Percentiles rank a stretch among this genome's conserved stretches.
These are phyloP conservation scores for Fusarium annulatum DNA, from an alignment of 2,329 filamentous ascomycete genomes.

Conservation along the genomic window DNA sequence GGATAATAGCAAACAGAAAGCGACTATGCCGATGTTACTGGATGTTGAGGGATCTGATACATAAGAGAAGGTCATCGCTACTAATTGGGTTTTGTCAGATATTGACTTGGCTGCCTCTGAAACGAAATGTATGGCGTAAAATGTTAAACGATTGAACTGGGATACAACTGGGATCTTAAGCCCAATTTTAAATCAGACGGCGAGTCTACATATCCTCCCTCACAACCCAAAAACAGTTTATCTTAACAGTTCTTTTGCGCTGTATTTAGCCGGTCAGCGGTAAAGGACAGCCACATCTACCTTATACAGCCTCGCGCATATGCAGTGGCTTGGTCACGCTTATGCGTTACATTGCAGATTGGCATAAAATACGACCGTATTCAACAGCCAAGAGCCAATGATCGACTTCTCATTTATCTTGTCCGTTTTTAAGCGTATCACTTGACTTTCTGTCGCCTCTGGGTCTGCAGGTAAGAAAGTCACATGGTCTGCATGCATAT, in stretches of 20 bases:
- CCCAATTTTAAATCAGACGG: too few species aligned
- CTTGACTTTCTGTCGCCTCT: neutral
- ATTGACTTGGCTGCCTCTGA: too few species aligned
- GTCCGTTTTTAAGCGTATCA: neutral
- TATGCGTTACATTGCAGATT: neutral
- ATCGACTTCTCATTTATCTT: neutral
- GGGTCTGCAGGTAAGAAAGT: neutral
- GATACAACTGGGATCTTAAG: too few species aligned
- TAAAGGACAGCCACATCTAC: accelerated
- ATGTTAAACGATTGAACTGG: too few species aligned
- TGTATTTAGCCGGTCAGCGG: neutral
- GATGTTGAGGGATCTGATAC: accelerated
- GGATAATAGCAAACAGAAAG: accelerated
- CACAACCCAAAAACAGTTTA: accelerated
- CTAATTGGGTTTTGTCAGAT: accelerated
- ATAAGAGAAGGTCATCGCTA: neutral
- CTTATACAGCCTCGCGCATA: neutral
- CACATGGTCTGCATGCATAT: neutral
- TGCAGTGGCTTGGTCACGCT: neutral
- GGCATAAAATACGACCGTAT: neutral
- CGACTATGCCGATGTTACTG: accelerated
- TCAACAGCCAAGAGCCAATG: accelerated
- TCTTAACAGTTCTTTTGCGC: accelerated
- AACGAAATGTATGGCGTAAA: too few species aligned
- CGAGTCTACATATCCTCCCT: accelerated